Conservation (phyloP, 768 basidiomycete genomes). For the Hebeloma cylindrosporum region DNA sequence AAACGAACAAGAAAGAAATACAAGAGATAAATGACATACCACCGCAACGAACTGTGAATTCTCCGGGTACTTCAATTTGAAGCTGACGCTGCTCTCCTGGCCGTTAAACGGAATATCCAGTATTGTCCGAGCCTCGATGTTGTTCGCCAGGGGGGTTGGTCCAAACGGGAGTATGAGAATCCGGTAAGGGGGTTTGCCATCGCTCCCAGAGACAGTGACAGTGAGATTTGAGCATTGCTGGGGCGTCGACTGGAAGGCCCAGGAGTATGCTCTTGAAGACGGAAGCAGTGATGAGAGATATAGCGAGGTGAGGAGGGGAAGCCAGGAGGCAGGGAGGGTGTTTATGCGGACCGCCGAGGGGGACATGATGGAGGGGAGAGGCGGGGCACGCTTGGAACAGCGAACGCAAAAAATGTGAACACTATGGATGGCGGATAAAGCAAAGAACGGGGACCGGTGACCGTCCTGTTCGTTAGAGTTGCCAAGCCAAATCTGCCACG, state of each 20-base stretch:
- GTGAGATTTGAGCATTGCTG: slow-evolving; percentile 67
- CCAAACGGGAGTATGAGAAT: slow-evolving; percentile 70
- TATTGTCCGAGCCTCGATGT: slow-evolving; percentile 63
- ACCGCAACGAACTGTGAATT: slow-evolving; percentile 76
- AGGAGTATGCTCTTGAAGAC: slow-evolving; percentile 40
- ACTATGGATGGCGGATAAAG: no score
- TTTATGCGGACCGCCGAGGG: no score
- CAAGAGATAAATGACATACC: slow-evolving; percentile 44
- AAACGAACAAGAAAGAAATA: slow-evolving; percentile 5
- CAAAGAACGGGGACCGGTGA: no score
- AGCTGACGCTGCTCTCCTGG: slow-evolving; percentile 39
- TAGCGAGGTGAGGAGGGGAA: slow-evolving; percentile 12
- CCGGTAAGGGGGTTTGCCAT: slow-evolving; percentile 65
- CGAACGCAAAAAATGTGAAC: no score
- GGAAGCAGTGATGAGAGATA: slow-evolving; percentile 26
- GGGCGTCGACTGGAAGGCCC: slow-evolving; percentile 48
- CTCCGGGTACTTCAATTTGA: slow-evolving; percentile 63
- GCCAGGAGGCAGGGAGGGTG: slow-evolving; percentile 11
- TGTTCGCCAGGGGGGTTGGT: slow-evolving; percentile 57
- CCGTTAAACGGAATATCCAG: slow-evolving; percentile 53
- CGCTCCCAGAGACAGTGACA: slow-evolving; percentile 52
- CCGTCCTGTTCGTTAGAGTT: no score
- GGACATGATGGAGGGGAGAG: background rate
- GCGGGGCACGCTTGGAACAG: no score
- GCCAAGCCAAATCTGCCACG: no score